These are phyloP conservation scores for Isoetes engelmannii DNA, from an alignment of 83 land plant genomes.

Conservation along the genomic window DNA sequence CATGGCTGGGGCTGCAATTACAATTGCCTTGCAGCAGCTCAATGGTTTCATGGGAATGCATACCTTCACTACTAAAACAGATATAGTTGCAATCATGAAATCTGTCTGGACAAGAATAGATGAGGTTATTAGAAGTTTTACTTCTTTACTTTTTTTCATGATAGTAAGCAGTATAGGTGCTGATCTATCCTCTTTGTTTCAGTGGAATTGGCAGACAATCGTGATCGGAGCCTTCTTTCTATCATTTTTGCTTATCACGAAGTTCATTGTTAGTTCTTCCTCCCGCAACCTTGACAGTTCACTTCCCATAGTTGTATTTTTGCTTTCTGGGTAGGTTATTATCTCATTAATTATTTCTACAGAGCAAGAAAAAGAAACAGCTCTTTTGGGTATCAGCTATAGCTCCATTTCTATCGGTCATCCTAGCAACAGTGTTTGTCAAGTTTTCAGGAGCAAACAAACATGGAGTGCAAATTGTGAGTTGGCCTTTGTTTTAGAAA, in stretches of 20 bases:
- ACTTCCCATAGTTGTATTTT: neutral
- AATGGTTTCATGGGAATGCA: neutral
- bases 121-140: neutral
- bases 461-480: conserved; percentile 72
- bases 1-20: conserved; percentile 9
- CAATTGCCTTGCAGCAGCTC: conserved; percentile 11
- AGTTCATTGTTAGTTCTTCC: conserved; percentile 4
- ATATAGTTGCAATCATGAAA: neutral
- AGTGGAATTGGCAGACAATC: conserved; percentile 15
- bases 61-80: conserved; percentile 10
- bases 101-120: conserved; percentile 1
- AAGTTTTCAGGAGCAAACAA: conserved; percentile 61
- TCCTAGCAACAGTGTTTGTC: conserved; percentile 71
- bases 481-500: conserved; percentile 8
- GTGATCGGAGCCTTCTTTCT: conserved; percentile 11
- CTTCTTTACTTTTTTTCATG: neutral
- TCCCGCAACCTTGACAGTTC: neutral
- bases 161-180: neutral
- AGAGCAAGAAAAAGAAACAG: conserved; percentile 74
- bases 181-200: neutral
- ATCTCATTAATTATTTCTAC: conserved; percentile 9
- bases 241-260: neutral
- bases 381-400: conserved; percentile 87
- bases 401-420: conserved; percentile 73
- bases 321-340: neutral